Base-by-base conservation (phyloP, 257 asterid genomes). In the Fraxinus pennsylvanica region DNA sequence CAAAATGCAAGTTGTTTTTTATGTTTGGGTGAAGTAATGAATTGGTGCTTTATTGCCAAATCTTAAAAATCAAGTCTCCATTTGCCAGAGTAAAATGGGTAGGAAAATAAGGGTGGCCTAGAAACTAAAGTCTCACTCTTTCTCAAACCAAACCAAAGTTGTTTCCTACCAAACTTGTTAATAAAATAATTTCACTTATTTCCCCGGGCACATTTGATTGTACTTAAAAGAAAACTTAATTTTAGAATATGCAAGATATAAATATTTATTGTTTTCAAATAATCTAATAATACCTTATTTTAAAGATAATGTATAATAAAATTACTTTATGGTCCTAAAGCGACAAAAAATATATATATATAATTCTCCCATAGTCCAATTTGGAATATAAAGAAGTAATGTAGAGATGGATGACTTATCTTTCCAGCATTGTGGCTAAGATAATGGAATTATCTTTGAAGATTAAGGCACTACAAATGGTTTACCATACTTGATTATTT, bases 361-460 rank as follows among this genome's bases (percentile, higher is more conserved):
- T 61, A n/a, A 67, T 41, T 41, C 13, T 41, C 47, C 47, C 47
- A 41, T 41, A 41, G 47, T 39, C 47, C 47, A 41, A 41, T 9
- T 41, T 10, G 47, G 14, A 41, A 43, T 35, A 68, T 22, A 33
- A 71, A 47, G 43, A 59, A 36, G 74, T 74, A 73, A 41, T 80
- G 43, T 59, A 43, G 77, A 63, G 80, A 83, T 73, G 41, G 78
- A 41, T 41, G 78, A 47, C 74, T 85, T 78, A 78, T 81, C 82
- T 69, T 65, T 72, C 80, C 85, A 76, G 39, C 14, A 1, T 36
- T 36, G 41, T 36, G 47, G 47, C 47, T 41, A 41, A 9, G 47
- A 9, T 41, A 41, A 41, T 41, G 47, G 9, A 9, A 41, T 41
- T 1, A 8, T 39, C 3, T 39, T 41, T 41, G 47, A 41, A 9